Evolutionary conservation across 805 yeast species (phyloP), one percentile per base, ranked within the genome.

Genomic region (Kuraishia piskuri): DNA sequence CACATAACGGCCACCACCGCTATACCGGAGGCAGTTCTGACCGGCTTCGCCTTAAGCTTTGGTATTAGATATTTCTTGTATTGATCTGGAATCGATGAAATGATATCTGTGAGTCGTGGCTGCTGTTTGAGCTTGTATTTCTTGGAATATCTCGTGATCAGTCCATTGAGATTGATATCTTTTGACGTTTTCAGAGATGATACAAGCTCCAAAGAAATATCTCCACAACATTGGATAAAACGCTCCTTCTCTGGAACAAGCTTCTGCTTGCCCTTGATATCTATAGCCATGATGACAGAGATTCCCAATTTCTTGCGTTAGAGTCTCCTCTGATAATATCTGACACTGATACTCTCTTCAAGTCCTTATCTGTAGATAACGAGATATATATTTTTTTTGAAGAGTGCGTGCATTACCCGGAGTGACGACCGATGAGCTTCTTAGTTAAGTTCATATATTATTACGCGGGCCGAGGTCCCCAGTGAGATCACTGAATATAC

Each of bases 1-100:
- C 97, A 91, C 98, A 94, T 94, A 31, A 94, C 98, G 0, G 99
- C 99, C 48, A 94, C 98, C 21, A 94, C 99, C 9, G 99, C 99
- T 55, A 94, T 96, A 62, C 99, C 99, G 10, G 96, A 88, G 0
- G 99, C 99, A 0, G 99, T 94, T 69, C 99, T 80, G 48, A 94
- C 98, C 0, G 99, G 99, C 68, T 94, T 94, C n/a, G 99, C 99
- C 70, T 94, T 89, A 49, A 94, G 76, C 70, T 91, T 91, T 2
- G 98, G 99, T 45, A 94, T 75, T 53, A 94, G 71, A 63, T 90
- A 90, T 66, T 90, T 90, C 68, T 89, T 90, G 70, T 92, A 87
- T 65, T 92, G 97, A 65, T 92, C 97, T 9, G 99, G 99, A 56
- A 94, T 92, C 1, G 98, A 88, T 40, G 90, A 81, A 31, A 94